A percentile compares a stretch with the other conserved stretches of the same genome.
These are phyloP conservation scores for Pseudoscleropodium purum DNA, from an alignment of 225 moss, liverwort and hornwort genomes.

Conservation along the genomic window DNA sequence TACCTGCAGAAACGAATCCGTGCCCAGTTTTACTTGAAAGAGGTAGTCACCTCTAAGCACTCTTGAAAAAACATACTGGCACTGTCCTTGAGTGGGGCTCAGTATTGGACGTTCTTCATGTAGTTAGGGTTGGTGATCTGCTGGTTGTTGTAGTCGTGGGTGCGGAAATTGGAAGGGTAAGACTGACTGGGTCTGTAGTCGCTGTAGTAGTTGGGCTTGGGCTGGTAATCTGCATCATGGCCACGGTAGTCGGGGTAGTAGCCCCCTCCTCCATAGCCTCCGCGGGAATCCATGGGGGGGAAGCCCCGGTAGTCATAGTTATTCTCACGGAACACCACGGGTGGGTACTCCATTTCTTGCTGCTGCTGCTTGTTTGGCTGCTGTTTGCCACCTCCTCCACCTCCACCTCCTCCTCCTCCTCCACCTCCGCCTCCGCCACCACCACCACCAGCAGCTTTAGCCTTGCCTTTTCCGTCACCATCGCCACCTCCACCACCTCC, in stretches of 20 bases:
- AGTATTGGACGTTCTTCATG: constrained; percentile 43
- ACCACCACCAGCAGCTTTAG: neutral
- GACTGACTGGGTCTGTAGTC: constrained; percentile 45
- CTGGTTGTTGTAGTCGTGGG: constrained; percentile 33
- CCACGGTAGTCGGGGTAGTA: constrained; percentile 21
- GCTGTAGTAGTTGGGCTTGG: constrained; percentile 34
- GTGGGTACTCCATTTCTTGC: constrained; percentile 21
- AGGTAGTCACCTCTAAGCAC: neutral
- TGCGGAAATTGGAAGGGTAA: constrained; percentile 37
- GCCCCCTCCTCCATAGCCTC: neutral
- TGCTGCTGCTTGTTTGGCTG: neutral
- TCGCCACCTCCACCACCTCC: neutral
- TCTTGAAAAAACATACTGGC: neutral
- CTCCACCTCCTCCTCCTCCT: neutral
- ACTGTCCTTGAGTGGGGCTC: neutral
- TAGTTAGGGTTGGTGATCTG: constrained; percentile 54
- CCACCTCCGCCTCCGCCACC: neutral
- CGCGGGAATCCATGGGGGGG: constrained; percentile 3
- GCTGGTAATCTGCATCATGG: constrained; percentile 20
- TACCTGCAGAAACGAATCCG: neutral
- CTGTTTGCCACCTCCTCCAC: neutral
- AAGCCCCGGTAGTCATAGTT: constrained; percentile 28
- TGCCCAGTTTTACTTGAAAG: neutral
- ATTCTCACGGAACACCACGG: constrained; percentile 11
- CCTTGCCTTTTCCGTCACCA: neutral